Base-by-base conservation (phyloP, 305 asterid genomes). In the Plantago rigida region DNA sequence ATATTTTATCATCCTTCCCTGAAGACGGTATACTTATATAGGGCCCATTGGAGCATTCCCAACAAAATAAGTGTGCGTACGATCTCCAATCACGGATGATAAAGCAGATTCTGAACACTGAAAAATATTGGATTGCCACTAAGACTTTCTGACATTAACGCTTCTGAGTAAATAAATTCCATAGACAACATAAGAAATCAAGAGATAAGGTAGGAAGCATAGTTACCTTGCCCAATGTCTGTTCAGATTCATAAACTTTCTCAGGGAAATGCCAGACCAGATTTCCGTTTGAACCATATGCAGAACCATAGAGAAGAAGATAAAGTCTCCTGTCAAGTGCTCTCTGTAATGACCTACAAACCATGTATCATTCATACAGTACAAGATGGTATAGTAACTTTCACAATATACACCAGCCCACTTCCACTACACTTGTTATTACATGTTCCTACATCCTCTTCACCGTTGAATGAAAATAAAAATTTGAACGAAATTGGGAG, bases 261-360 rank as follows among this genome's bases (percentile, higher is more conserved):
- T 92, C 96, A 0, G 99, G 99, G 17, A 92, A 86, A 75, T 92
- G 99, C 97, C 97, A 92, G 28, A 67, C 81, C 17, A 87, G 91
- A 55, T 75, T 64, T 53, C 75, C 87, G 51, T 73, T 63, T 41
- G 87, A 77, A 62, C 76, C 82, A 65, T 56, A 26, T 56, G 91
- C 65, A 59, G 79, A 29, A 13, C 97, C 94, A 70, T 73, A 77
- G 41, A 92, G 61, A 48, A 92, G 95, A 77, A 87, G 97, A 80
- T 84, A 89, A 53, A 92, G 97, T 73, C 97, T 85, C 75, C 77
- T 71, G 76, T 92, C 96, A 56, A 92, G 92, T 46, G 96, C 99
- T 74, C 97, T 76, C 61, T 84, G 84, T 69, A 92, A 70, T 45
- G 99, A 92, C 82, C 97, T 92, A 66, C 67, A 57, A 58, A 71